phyloP scores from a whole-genome alignment of 2,329 filamentous ascomycete species.

The Pleoardoris graminearum region DNA sequence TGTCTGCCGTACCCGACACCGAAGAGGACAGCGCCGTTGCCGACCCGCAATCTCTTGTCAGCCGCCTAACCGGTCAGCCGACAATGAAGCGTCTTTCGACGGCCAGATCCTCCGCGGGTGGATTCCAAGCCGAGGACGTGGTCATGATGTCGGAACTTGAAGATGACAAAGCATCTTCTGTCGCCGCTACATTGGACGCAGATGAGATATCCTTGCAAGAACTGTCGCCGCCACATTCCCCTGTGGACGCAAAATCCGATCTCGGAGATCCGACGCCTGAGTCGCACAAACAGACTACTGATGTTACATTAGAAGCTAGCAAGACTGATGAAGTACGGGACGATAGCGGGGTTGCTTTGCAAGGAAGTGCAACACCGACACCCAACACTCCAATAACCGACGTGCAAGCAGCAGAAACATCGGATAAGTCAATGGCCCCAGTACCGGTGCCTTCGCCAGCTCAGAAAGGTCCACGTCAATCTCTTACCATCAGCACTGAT shows the following conservation, averaged over 20 bases:
- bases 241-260: constrained; percentile 20
- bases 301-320: neutral
- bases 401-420: neutral
- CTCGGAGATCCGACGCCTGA: neutral
- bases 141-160: constrained; percentile 39
- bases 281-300: neutral
- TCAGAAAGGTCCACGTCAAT: constrained; percentile 16
- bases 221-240: constrained; percentile 33
- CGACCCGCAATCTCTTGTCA: constrained; percentile 38
- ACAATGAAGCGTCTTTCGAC: constrained; percentile 31
- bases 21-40: constrained; percentile 13
- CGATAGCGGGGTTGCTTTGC: neutral
- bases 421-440: neutral
- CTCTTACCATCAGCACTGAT: constrained; percentile 38
- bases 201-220: constrained; percentile 45
- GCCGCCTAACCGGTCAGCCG: constrained; percentile 37
- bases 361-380: neutral
- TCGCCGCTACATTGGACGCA: constrained; percentile 62
- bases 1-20: constrained; percentile 59
- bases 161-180: constrained; percentile 52
- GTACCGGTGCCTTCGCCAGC: neutral
- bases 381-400: neutral
- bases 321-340: neutral
- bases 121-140: constrained; percentile 44
- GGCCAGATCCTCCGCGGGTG: constrained; percentile 20